These are phyloP conservation scores for Dipodascus geniculatus DNA, from an alignment of 805 yeast species.

Conservation along the genomic window DNA sequence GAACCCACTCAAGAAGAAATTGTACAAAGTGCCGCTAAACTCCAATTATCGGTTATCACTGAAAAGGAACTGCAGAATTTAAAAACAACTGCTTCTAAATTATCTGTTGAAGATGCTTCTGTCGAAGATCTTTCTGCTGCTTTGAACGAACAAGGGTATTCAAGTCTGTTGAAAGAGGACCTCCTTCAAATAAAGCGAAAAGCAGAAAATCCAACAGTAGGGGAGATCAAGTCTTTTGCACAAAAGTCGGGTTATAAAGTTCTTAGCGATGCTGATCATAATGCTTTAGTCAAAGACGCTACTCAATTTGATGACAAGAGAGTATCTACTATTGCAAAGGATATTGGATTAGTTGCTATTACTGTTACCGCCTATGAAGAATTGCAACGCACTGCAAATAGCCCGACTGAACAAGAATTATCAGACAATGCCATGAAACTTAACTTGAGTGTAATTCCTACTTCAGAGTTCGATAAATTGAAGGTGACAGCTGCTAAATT, in stretches of 20 bases:
- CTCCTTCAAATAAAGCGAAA: not conserved
- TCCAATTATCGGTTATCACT: not conserved
- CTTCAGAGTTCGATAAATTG: not conserved
- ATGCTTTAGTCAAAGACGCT: not conserved
- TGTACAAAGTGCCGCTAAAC: not conserved
- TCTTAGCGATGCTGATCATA: not conserved
- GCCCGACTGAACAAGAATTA: constrained; percentile 14
- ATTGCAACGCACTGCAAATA: constrained; percentile 7
- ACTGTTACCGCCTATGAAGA: constrained; percentile 10
- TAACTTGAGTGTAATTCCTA: not conserved
- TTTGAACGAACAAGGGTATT: not conserved
- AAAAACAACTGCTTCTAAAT: not conserved
- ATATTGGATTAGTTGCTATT: constrained; percentile 20
- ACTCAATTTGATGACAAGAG: not conserved
- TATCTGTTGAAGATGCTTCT: not conserved
- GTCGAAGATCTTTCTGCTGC: not conserved
- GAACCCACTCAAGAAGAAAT: not conserved
- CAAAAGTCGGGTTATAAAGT: not conserved
- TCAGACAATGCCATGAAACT: constrained; percentile 10
- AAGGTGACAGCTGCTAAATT: constrained; percentile 4
- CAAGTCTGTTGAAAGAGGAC: not conserved
- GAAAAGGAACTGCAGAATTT: not conserved
- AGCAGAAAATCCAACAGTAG: constrained; percentile 11
- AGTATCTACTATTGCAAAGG: not conserved
- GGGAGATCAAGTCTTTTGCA: not conserved